These are phyloP conservation scores for Acacia pycnantha DNA, from an alignment of 331 rosid genomes.

Conservation along the genomic window DNA sequence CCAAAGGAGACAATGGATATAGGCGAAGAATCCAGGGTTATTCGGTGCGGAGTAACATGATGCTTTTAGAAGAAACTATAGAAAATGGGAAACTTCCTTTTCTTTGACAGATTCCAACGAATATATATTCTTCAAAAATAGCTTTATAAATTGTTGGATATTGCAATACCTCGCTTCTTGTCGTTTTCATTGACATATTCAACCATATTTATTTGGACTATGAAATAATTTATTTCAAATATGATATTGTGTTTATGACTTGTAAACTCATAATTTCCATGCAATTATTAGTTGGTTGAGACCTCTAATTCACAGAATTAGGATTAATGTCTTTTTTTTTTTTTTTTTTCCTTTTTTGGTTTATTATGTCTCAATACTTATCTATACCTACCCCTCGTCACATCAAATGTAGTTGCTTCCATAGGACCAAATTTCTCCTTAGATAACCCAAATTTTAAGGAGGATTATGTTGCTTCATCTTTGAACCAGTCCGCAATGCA, in stretches of 20 bases:
- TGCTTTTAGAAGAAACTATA: background rate
- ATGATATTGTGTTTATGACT: background rate
- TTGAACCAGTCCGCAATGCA: background rate
- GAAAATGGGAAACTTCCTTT: slow-evolving; percentile 12
- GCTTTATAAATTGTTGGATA: background rate
- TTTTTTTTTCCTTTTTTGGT: background rate
- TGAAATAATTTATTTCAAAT: background rate
- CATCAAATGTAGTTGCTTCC: background rate
- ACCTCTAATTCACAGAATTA: slow-evolving; percentile 12
- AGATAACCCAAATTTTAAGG: background rate
- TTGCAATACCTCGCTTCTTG: background rate
- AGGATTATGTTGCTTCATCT: background rate
- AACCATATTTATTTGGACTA: background rate
- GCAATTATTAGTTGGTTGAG: slow-evolving; percentile 34
- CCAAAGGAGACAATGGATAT: slow-evolving; percentile 23
- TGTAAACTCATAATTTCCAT: background rate
- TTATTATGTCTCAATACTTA: background rate
- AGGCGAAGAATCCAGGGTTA: slow-evolving; percentile 19
- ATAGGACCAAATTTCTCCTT: background rate
- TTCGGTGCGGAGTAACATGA: slow-evolving; percentile 7
- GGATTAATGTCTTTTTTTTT: background rate
- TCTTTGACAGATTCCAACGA: slow-evolving; percentile 32
- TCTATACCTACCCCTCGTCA: background rate
- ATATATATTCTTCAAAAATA: background rate
- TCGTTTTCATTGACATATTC: slow-evolving; percentile 20